These are phyloP conservation scores for Zizania latifolia DNA, from an alignment of 176 grass and related monocot species.

Conservation along the genomic window DNA sequence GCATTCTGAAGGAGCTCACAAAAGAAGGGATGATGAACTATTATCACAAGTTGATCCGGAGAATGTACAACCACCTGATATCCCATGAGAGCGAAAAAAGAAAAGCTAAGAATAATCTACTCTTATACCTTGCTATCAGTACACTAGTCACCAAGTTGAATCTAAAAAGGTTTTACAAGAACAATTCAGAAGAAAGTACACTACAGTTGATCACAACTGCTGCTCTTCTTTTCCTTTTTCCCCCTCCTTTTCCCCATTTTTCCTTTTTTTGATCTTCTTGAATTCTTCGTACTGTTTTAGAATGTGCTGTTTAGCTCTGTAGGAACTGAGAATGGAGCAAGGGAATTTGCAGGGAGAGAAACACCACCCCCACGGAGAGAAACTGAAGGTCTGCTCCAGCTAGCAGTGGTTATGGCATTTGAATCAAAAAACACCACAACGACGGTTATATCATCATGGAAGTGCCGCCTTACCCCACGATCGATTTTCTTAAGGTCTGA, in stretches of 20 bases:
- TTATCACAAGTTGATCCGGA: slow-evolving; percentile 42
- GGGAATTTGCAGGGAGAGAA: slow-evolving; percentile 51
- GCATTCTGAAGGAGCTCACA: neutral
- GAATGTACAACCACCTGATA: slow-evolving; percentile 53
- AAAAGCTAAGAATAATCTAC: slow-evolving; percentile 54
- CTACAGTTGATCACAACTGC: slow-evolving; percentile 28
- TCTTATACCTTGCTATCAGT: slow-evolving; percentile 61
- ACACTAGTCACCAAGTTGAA: slow-evolving; percentile 47
- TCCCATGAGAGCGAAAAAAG: neutral
- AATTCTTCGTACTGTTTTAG: slow-evolving; percentile 21
- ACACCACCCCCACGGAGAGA: slow-evolving; percentile 68
- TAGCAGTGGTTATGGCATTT: slow-evolving; percentile 39
- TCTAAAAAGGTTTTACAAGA: slow-evolving; percentile 39
- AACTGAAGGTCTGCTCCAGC: slow-evolving; percentile 50
- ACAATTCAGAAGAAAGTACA: slow-evolving; percentile 23
- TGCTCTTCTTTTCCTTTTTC: slow-evolving; percentile 18
- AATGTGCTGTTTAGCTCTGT: slow-evolving; percentile 33
- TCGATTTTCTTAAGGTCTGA: slow-evolving; percentile 88
- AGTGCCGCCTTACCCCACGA: slow-evolving; percentile 70
- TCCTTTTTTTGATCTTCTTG: slow-evolving; percentile 11
- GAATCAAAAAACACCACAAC: slow-evolving; percentile 76
- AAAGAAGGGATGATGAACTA: slow-evolving; percentile 34
- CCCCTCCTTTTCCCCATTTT: neutral
- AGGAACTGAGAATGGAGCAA: slow-evolving; percentile 49
- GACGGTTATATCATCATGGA: slow-evolving; percentile 81